Percentiles rank a stretch among this genome's conserved stretches.
phyloP scores from a whole-genome alignment of 768 basidiomycete genomes.

The Sporobolomyces phaffii region DNA sequence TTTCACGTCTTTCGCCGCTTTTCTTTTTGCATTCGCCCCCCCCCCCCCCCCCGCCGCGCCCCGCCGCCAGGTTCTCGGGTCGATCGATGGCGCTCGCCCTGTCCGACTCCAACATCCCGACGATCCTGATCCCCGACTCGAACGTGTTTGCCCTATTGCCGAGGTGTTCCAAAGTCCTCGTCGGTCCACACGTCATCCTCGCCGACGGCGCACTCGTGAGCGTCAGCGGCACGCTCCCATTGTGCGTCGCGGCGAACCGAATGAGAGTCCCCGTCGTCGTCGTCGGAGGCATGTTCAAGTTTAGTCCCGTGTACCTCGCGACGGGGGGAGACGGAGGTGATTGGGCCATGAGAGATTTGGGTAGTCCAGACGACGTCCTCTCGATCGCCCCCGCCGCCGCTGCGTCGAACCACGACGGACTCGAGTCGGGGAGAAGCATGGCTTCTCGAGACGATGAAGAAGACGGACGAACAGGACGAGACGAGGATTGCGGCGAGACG shows the following conservation, averaged over 20 bases:
- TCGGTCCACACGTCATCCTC: conserved; percentile 90
- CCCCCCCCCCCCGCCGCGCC: neutral
- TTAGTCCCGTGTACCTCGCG: conserved; percentile 86
- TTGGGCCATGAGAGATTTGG: conserved; percentile 63
- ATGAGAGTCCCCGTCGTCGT: conserved; percentile 70
- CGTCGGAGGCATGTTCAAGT: conserved; percentile 90
- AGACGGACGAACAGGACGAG: conserved; percentile 52
- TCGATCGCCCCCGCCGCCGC: neutral
- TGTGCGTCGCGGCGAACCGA: conserved; percentile 69
- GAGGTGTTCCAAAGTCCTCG: conserved; percentile 89
- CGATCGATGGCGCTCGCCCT: conserved; percentile 76
- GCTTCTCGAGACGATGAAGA: too few species aligned
- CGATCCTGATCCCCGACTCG: conserved; percentile 94
- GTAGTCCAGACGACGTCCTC: conserved; percentile 51
- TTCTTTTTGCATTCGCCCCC: too few species aligned
- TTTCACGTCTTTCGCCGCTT: too few species aligned
- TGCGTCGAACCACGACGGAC: conserved; percentile 44
- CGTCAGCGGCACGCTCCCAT: conserved; percentile 60
- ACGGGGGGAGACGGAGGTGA: conserved; percentile 54
- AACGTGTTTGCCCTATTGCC: conserved; percentile 95
- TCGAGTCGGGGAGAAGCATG: neutral
- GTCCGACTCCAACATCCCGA: conserved; percentile 75
- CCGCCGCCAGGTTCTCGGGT: conserved; percentile 63
- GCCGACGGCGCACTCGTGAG: conserved; percentile 96
- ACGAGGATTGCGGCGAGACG: conserved; percentile 62